Evolutionary conservation across 2,329 filamentous ascomycete genomes (phyloP).

Genomic region (Myriangium duriaei): DNA sequence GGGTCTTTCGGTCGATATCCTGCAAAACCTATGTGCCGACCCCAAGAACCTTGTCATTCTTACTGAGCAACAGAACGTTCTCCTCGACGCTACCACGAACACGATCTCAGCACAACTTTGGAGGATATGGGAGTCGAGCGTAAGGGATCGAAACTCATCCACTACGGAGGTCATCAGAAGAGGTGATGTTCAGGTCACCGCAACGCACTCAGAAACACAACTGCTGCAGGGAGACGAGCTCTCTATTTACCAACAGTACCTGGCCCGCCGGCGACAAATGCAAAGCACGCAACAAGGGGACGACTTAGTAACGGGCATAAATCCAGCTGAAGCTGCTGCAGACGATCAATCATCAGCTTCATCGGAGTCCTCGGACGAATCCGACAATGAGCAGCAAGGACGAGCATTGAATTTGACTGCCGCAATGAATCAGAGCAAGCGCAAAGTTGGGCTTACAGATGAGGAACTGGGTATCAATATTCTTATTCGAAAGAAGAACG

Average conservation of each 20-base stretch:
- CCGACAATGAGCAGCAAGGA: slow-evolving; percentile 80
- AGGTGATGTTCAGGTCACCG: not conserved
- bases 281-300: slow-evolving; percentile 68
- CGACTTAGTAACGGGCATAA: slow-evolving; percentile 52
- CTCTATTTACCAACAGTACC: slow-evolving; percentile 76
- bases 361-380: slow-evolving; percentile 76
- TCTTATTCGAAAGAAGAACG: slow-evolving; percentile 71
- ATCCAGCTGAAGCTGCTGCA: slow-evolving; percentile 41
- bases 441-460: slow-evolving; percentile 75
- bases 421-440: slow-evolving; percentile 70
- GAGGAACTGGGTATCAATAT: slow-evolving; percentile 88
- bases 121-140: slow-evolving; percentile 1
- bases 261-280: slow-evolving; percentile 76
- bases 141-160: not conserved
- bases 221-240: slow-evolving; percentile 63
- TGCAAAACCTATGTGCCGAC: slow-evolving; percentile 63
- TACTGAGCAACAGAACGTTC: slow-evolving; percentile 50
- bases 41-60: slow-evolving; percentile 74
- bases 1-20: slow-evolving; percentile 78
- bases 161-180: not conserved
- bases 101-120: slow-evolving; percentile 2
- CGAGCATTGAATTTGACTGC: slow-evolving; percentile 82
- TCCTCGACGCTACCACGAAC: not conserved
- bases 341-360: slow-evolving; percentile 81
- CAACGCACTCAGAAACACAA: not conserved